These are phyloP conservation scores for Oxytropis ochrocephala DNA, from an alignment of 306 rosid genomes.

Conservation along the genomic window DNA sequence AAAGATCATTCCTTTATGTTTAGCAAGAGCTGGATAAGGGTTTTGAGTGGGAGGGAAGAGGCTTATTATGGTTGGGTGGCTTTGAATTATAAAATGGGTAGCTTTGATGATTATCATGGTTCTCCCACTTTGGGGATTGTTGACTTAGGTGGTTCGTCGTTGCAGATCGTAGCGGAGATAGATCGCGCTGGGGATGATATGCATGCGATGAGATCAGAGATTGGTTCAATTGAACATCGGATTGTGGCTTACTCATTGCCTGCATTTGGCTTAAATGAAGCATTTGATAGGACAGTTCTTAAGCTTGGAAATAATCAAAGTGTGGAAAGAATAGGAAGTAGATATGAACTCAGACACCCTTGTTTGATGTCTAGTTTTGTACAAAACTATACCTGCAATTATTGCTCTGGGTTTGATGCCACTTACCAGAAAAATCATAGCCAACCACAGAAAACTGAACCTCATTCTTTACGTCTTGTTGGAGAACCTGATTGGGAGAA, in stretches of 20 bases:
- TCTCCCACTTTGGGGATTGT: constrained; percentile 62
- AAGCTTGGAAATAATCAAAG: constrained; percentile 37
- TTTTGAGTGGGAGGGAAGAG: constrained; percentile 80
- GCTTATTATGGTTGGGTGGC: constrained; percentile 95
- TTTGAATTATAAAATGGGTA: constrained; percentile 66
- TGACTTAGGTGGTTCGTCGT: constrained; percentile 86
- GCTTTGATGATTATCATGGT: constrained; percentile 27
- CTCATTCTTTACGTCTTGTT: constrained; percentile 38
- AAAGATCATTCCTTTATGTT: constrained; percentile 41
- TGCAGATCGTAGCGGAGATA: constrained; percentile 65
- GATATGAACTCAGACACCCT: constrained; percentile 53
- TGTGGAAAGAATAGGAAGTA: constrained; percentile 12
- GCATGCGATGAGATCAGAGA: constrained; percentile 40
- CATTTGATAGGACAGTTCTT: constrained; percentile 64
- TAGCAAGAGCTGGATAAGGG: constrained; percentile 62
- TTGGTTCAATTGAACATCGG: constrained; percentile 40
- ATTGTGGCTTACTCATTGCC: constrained; percentile 53
- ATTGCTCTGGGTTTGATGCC: constrained; percentile 8
- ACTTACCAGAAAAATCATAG: constrained; percentile 20
- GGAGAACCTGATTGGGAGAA: constrained; percentile 72
- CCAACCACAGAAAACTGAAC: constrained; percentile 19
- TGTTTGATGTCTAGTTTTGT: constrained; percentile 47
- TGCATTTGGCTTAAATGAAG: constrained; percentile 76
- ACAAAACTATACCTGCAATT: constrained; percentile 56
- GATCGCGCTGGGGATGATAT: constrained; percentile 33